phyloP scores from a whole-genome alignment of 1,284 basidiomycete species.

The Ceratobasidium sp. region DNA sequence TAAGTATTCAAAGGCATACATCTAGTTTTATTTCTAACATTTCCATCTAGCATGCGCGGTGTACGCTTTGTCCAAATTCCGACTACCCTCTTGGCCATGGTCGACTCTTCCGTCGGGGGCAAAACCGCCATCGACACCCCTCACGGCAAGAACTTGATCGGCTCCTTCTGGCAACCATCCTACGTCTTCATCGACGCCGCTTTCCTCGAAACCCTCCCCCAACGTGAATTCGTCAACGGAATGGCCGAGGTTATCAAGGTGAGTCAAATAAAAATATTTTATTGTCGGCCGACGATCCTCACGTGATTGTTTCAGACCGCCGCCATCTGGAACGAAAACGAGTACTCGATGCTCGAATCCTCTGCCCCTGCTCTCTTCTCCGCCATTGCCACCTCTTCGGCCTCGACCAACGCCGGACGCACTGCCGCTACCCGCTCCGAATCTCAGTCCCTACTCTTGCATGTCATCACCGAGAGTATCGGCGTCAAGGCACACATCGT shows the following conservation, averaged over 20 bases:
- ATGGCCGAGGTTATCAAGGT: constrained; percentile 99
- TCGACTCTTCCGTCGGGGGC: constrained; percentile 96
- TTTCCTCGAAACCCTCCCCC: constrained; percentile 93
- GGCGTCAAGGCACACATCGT: constrained; percentile 95
- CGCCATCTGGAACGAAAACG: constrained; percentile 92
- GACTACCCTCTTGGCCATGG: constrained; percentile 97
- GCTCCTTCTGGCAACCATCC: constrained; percentile 97
- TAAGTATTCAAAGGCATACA: constrained; percentile 62
- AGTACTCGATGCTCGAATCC: constrained; percentile 88
- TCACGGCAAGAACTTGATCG: constrained; percentile 97
- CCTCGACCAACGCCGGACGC: constrained; percentile 71
- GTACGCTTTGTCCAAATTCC: constrained; percentile 96
- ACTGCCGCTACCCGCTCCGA: constrained; percentile 75
- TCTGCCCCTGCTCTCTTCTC: constrained; percentile 85
- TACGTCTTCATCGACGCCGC: constrained; percentile 98
- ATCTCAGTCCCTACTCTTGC: constrained; percentile 79
- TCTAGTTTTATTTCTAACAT: not conserved
- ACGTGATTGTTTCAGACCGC: constrained; percentile 74
- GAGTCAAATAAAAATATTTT: constrained; percentile 50
- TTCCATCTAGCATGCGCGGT: constrained; percentile 77
- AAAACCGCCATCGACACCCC: constrained; percentile 99
- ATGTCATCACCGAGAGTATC: constrained; percentile 88
- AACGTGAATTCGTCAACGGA: constrained; percentile 95
- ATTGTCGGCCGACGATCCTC: constrained; percentile 26
- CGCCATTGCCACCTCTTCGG: constrained; percentile 79